A percentile compares a stretch with the other conserved stretches of the same genome.
phyloP scores from a whole-genome alignment of 2,329 filamentous ascomycete species.

The Ustulina deusta region DNA sequence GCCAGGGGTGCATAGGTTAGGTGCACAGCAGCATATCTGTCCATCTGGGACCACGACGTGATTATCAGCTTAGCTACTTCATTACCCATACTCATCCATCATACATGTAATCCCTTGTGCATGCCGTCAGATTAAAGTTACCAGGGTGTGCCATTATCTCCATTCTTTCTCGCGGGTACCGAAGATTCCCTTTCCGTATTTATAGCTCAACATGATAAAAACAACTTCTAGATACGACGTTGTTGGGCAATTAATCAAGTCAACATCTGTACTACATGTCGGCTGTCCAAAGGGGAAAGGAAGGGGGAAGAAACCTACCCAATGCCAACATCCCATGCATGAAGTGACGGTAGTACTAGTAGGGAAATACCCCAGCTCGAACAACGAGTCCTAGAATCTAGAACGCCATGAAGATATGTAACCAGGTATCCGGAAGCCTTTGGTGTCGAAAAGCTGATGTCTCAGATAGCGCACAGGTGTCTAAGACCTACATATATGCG shows the following conservation, averaged over 20 bases:
- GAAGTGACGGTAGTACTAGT: neutral
- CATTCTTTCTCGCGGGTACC: no score
- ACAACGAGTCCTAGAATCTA: neutral
- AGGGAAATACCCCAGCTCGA: neutral
- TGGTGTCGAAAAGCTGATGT: neutral
- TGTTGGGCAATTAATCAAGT: no score
- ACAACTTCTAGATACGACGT: no score
- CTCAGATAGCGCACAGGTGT: neutral
- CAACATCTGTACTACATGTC: neutral
- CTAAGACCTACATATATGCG: no score
- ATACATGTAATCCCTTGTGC: no score
- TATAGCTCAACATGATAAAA: no score
- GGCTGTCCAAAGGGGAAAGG: neutral
- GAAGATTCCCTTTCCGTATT: no score
- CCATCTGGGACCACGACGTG: no score
- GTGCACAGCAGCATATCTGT: neutral
- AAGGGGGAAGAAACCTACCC: neutral
- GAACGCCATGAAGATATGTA: neutral
- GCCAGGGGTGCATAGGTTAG: neutral
- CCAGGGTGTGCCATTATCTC: no score
- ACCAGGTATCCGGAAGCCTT: neutral
- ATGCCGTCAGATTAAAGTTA: no score
- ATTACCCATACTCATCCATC: no score
- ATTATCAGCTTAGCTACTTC: no score
- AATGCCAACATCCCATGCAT: neutral